Evolutionary conservation across 148 eudicot species (phyloP).

Genomic region (Rhododendron griersonianum): DNA sequence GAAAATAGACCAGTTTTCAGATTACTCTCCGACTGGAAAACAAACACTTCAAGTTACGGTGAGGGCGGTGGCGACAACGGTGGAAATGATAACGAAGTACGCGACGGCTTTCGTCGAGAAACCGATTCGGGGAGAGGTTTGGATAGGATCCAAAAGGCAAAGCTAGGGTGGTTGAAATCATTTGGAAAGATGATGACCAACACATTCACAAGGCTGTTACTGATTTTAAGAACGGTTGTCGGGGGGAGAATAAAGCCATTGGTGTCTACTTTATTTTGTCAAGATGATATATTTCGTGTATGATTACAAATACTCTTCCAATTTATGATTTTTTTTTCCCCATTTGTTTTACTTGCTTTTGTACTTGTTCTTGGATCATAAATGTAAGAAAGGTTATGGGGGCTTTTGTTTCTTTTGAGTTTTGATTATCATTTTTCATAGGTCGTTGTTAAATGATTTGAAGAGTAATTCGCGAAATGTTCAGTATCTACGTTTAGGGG

Average conservation of each 20-base stretch:
- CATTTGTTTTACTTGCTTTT: background rate
- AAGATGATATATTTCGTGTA: background rate
- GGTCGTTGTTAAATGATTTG: too few species aligned
- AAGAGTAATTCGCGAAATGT: too few species aligned
- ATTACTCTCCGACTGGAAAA: background rate
- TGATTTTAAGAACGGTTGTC: background rate
- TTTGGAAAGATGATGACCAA: background rate
- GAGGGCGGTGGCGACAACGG: background rate
- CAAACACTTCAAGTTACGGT: background rate
- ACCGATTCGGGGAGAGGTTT: background rate
- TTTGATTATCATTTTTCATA: too few species aligned
- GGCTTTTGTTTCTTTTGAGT: too few species aligned
- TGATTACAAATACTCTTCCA: background rate
- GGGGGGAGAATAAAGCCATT: background rate
- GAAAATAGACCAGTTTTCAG: constrained; percentile 3
- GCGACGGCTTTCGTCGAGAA: background rate
- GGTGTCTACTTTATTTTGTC: background rate
- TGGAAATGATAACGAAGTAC: background rate
- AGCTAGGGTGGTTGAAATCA: background rate
- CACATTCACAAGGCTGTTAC: background rate
- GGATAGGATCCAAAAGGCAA: background rate
- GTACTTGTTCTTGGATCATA: background rate
- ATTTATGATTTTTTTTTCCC: background rate
- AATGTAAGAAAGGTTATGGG: background rate
- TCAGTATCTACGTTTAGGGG: too few species aligned